These are phyloP conservation scores for Zalaria obscura DNA, from an alignment of 2,329 filamentous ascomycete genomes.

Conservation along the genomic window DNA sequence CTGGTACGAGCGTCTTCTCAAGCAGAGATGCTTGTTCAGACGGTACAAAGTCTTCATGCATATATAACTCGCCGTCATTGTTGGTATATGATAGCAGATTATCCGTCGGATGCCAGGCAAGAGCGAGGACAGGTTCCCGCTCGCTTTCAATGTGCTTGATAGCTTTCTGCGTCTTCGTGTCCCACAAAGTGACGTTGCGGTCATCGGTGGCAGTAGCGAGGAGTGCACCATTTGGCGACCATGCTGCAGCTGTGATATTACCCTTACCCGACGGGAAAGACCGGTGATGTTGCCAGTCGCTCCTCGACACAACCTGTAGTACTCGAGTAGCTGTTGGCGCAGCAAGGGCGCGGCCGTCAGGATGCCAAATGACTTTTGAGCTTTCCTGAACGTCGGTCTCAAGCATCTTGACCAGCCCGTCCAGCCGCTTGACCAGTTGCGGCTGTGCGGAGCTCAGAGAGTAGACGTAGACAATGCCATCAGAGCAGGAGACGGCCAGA, in stretches of 20 bases:
- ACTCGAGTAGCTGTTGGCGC: conserved; percentile 61
- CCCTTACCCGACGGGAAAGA: conserved; percentile 61
- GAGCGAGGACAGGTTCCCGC: conserved; percentile 61
- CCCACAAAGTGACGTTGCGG: conserved; percentile 66
- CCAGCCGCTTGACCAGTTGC: conserved; percentile 67
- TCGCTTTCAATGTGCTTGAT: conserved; percentile 62
- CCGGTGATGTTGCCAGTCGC: conserved; percentile 79
- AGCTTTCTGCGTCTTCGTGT: conserved; percentile 72
- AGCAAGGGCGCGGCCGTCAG: conserved; percentile 83
- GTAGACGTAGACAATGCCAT: conserved; percentile 85
- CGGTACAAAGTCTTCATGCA: conserved; percentile 56
- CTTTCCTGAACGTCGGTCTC: conserved; percentile 67
- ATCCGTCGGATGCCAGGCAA: conserved; percentile 80
- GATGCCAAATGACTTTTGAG: conserved; percentile 74
- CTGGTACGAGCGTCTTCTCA: conserved; percentile 48
- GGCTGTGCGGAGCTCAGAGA: conserved; percentile 66
- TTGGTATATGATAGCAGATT: conserved; percentile 89
- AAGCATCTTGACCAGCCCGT: conserved; percentile 67
- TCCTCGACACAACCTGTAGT: conserved; percentile 71
- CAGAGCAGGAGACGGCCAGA: conserved; percentile 70
- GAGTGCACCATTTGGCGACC: conserved; percentile 90
- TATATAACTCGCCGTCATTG: conserved; percentile 83
- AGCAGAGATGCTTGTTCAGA: conserved; percentile 34
- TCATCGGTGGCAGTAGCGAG: conserved; percentile 50
- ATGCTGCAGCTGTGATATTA: conserved; percentile 74